Evolutionary conservation across 805 yeast species (phyloP).

Genomic region (Allodekkera sacchari): DNA sequence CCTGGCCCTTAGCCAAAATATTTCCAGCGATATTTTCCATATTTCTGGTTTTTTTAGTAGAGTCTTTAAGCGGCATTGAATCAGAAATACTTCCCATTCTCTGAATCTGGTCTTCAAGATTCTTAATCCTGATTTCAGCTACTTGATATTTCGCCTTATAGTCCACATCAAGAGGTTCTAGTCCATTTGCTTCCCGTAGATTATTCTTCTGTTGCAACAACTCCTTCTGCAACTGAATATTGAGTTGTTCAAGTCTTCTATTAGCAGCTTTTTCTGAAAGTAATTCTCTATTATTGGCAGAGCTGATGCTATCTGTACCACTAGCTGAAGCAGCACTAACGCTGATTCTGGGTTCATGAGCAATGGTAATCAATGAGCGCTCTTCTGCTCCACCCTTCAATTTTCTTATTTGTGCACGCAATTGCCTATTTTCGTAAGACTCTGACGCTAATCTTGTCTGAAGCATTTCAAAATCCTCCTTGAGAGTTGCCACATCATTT

Average conservation of each 20-base stretch:
- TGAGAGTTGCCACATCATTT: conserved; percentile 20
- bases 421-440: conserved; percentile 46
- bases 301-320: not conserved
- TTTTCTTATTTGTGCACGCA: conserved; percentile 34
- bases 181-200: conserved; percentile 24
- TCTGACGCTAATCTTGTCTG: conserved; percentile 62
- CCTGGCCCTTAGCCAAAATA: not conserved
- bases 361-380: conserved; percentile 4
- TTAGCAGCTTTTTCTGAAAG: conserved; percentile 22
- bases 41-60: conserved; percentile 10
- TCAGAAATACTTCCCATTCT: conserved; percentile 18
- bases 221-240: conserved; percentile 27
- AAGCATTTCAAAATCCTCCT: conserved; percentile 50
- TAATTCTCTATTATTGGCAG: conserved; percentile 10
- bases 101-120: conserved; percentile 27
- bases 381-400: conserved; percentile 12
- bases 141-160: conserved; percentile 39
- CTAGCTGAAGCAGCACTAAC: conserved; percentile 1
- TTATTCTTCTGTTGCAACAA: conserved; percentile 23
- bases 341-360: not conserved
- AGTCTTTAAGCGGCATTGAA: conserved; percentile 24
- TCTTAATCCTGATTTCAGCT: conserved; percentile 34
- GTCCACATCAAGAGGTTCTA: conserved; percentile 17
- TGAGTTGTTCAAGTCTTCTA: conserved; percentile 23
- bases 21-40: conserved; percentile 6